Percentiles rank a stretch among this genome's conserved stretches.
Evolutionary conservation across 2,329 filamentous ascomycete species (phyloP).

Genomic region (Fusarium sp.): DNA sequence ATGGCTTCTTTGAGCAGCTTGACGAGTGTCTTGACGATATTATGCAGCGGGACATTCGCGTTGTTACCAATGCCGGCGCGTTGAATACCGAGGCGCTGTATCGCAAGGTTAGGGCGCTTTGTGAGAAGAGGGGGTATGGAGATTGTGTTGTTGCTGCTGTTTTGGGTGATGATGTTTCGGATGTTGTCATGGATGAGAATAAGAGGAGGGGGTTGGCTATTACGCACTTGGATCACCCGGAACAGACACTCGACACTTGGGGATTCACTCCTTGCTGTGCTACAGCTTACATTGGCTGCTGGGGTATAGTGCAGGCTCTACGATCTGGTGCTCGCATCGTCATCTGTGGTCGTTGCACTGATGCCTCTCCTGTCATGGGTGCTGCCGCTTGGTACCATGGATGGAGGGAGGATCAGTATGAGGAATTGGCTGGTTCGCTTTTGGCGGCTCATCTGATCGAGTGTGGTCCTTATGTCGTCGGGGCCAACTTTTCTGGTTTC

Average conservation of each 20-base stretch:
- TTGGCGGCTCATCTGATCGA: slow-evolving; percentile 66
- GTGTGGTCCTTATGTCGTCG: slow-evolving; percentile 64
- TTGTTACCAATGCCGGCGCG: slow-evolving; percentile 55
- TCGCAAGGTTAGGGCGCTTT: slow-evolving; percentile 43
- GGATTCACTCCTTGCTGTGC: slow-evolving; percentile 41
- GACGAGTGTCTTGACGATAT: slow-evolving; percentile 51
- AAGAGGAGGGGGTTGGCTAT: slow-evolving; percentile 29
- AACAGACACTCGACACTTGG: slow-evolving; percentile 44
- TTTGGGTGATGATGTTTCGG: slow-evolving; percentile 52
- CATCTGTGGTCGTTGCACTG: slow-evolving; percentile 60
- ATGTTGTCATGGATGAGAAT: slow-evolving; percentile 32
- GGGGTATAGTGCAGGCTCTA: slow-evolving; percentile 58
- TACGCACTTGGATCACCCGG: slow-evolving; percentile 45
- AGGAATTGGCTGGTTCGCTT: slow-evolving; percentile 61
- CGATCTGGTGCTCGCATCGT: slow-evolving; percentile 57
- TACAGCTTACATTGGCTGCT: slow-evolving; percentile 60
- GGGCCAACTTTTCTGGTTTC: slow-evolving; percentile 64
- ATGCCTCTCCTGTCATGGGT: slow-evolving; percentile 64
- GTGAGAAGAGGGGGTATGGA: slow-evolving; percentile 42
- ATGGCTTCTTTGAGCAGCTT: slow-evolving; percentile 56
- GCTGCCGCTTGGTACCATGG: slow-evolving; percentile 66
- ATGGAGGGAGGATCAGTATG: slow-evolving; percentile 60
- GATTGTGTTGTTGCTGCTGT: slow-evolving; percentile 51
- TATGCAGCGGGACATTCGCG: slow-evolving; percentile 47
- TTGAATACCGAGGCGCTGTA: slow-evolving; percentile 50